These are phyloP conservation scores for Barnettozyma populi DNA, from an alignment of 805 yeast genomes.

Conservation along the genomic window DNA sequence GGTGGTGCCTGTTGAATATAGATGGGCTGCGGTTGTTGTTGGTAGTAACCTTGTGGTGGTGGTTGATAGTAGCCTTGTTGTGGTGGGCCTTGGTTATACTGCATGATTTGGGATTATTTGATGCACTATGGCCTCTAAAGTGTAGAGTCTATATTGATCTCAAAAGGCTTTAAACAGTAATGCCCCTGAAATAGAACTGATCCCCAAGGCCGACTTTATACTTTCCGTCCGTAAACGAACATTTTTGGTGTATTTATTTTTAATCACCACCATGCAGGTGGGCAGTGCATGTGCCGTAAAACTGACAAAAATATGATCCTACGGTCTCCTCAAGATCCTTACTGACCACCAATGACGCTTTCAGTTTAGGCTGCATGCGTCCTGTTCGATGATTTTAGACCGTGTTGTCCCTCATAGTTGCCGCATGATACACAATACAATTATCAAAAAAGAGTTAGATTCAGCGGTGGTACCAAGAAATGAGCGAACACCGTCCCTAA, in stretches of 20 bases:
- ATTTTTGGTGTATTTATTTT: too few species aligned
- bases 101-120: not conserved
- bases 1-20: conserved; percentile 27
- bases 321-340: too few species aligned
- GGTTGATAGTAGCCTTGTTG: conserved; percentile 25
- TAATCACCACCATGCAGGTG: not conserved
- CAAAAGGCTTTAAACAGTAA: too few species aligned
- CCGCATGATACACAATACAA: too few species aligned
- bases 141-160: too few species aligned
- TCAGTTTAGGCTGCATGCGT: not conserved
- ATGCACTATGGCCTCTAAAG: too few species aligned
- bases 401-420: too few species aligned
- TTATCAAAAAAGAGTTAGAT: too few species aligned
- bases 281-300: not conserved
- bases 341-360: too few species aligned
- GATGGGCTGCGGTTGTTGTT: conserved; percentile 21
- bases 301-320: not conserved
- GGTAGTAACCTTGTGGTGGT: conserved; percentile 14
- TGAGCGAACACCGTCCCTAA: too few species aligned
- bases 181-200: not conserved
- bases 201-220: not conserved
- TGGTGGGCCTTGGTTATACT: conserved; percentile 8
- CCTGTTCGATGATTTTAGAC: too few species aligned
- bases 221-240: not conserved
- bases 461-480: too few species aligned